phyloP scores from a whole-genome alignment of 805 yeast species.

The Ogataea pilisensis region DNA sequence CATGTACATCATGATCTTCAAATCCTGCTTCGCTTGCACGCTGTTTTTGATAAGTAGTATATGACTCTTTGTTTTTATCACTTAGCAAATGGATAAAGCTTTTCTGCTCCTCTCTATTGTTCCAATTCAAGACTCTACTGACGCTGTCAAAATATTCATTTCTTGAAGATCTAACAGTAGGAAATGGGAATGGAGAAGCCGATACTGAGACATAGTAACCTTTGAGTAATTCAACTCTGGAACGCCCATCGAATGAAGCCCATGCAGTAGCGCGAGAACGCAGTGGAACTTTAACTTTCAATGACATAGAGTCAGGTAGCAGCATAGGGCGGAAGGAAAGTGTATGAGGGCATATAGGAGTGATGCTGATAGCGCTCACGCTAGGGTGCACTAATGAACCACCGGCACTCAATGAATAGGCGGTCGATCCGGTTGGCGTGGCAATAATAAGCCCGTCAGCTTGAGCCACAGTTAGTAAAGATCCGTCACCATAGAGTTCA shows the following conservation, averaged over 20 bases:
- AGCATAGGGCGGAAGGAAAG: constrained; percentile 88
- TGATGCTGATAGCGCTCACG: constrained; percentile 85
- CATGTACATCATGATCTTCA: constrained; percentile 19
- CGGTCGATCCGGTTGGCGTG: constrained; percentile 96
- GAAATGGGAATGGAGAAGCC: constrained; percentile 91
- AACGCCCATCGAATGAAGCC: constrained; percentile 95
- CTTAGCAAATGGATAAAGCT: constrained; percentile 64
- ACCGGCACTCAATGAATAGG: constrained; percentile 92
- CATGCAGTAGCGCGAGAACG: constrained; percentile 87
- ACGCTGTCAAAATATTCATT: constrained; percentile 82
- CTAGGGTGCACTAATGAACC: constrained; percentile 94
- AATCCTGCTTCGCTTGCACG: constrained; percentile 13
- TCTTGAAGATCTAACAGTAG: constrained; percentile 74
- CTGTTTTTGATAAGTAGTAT: constrained; percentile 24
- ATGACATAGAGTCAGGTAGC: constrained; percentile 86
- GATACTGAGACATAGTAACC: constrained; percentile 85
- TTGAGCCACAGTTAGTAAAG: constrained; percentile 81
- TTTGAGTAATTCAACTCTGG: constrained; percentile 69
- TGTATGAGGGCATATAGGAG: constrained; percentile 96
- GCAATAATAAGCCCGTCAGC: constrained; percentile 93
- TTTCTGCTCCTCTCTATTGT: constrained; percentile 82
- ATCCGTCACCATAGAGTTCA: constrained; percentile 85
- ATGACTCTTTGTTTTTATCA: constrained; percentile 48
- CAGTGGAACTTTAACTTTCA: constrained; percentile 75
- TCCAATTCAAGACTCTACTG: constrained; percentile 88